Evolutionary conservation across 2,329 filamentous ascomycete genomes (phyloP), one percentile per base, ranked within the genome.

Genomic region (Clarireedia hainanense): DNA sequence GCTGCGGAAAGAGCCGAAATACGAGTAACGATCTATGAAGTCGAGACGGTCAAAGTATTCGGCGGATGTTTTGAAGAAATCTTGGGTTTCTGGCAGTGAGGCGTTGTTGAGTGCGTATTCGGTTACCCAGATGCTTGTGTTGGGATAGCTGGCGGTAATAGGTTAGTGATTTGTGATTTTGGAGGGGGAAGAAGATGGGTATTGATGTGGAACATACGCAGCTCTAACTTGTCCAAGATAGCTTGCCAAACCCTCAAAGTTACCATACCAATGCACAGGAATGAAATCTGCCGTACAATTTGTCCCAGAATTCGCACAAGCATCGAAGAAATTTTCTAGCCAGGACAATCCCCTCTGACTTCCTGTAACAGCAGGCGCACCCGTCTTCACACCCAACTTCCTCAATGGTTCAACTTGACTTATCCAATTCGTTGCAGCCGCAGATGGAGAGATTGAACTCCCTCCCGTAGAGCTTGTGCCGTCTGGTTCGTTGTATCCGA

Each of bases 401-500:
- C 77, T 76, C 57, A 94, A 73, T 0, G 89, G 88, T 61, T 87
- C 79, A 56, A 94, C 81, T 65, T 90, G 83, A 42, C 75, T 74
- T 34, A 86, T 81, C 87, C 88, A 94, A 6, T 82, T 77, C 52
- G 76, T 69, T 2, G 88, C 89, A 0, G 88, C 89, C 1, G 72
- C 68, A 7, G 73, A 67, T 0, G 86, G 81, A 1, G 74, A 67
- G 23, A 91, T 72, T 60, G 80, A 74, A 60, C 80, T 85, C 3
- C 88, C 88, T 24, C 77, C 65, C 0, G 57, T 57, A 1, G 67
- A 64, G 1, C 65, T 61, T 2, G 73, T 69, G 15, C 79, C 81
- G 65, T 92, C 86, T 0, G 89, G 89, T 67, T 94, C 89, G 70
- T 94, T 92, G 75, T 91, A 91, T 27, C 75, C 79, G n/a, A 92